phyloP scores from a whole-genome alignment of 1,139 yeast genomes.

The Suhomyces ambrosiae region DNA sequence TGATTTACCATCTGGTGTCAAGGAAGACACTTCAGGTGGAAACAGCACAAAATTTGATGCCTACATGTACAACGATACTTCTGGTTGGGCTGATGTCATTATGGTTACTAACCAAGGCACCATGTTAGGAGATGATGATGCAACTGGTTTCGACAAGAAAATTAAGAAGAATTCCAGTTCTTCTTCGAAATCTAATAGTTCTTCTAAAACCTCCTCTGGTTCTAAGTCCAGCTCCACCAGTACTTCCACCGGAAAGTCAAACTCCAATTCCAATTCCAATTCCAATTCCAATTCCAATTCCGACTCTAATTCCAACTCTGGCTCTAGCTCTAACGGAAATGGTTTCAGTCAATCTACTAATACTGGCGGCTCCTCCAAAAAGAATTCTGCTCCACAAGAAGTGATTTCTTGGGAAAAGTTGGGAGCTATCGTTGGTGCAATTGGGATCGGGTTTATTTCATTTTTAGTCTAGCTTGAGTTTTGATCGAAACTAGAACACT shows the following conservation, averaged over 20 bases:
- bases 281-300: constrained; percentile 2
- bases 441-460: constrained; percentile 26
- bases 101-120: constrained; percentile 62
- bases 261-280: constrained; percentile 2
- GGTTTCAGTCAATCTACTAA: constrained; percentile 6
- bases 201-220: constrained; percentile 10
- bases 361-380: constrained; percentile 9
- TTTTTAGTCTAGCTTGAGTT: constrained; percentile 19
- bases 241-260: constrained; percentile 8
- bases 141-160: constrained; percentile 66
- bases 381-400: constrained; percentile 12
- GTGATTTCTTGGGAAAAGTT: constrained; percentile 8
- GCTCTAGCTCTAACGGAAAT: constrained; percentile 14
- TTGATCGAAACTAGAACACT: too few species aligned
- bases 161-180: constrained; percentile 24
- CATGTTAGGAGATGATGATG: constrained; percentile 58
- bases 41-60: constrained; percentile 50
- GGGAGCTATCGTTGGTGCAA: constrained; percentile 22
- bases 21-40: constrained; percentile 26
- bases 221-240: constrained; percentile 9
- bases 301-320: constrained; percentile 2
- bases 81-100: constrained; percentile 49
- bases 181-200: constrained; percentile 10
- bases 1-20: constrained; percentile 61
- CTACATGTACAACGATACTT: constrained; percentile 58